Evolutionary conservation across 257 asterid genomes (phyloP), one percentile per base, ranked within the genome.

Genomic region (Penstemon eatonii): DNA sequence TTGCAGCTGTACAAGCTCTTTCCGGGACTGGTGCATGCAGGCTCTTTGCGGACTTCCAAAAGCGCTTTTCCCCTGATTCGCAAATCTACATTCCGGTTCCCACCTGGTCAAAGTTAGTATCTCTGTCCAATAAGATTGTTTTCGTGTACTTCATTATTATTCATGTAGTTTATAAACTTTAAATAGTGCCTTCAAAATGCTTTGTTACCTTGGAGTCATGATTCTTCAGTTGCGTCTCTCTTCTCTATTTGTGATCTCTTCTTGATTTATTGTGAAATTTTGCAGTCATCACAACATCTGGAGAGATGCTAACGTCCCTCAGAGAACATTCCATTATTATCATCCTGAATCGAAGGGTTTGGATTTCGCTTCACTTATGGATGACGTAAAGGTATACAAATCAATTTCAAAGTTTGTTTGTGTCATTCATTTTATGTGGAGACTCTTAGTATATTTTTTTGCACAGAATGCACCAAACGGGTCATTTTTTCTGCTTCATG

Each of bases 11-110:
- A 33, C 99, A 94, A 83, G 87, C 97, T 69, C 86, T 94, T 43
- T 94, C 99, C 5, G 97, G 99, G 56, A 91, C 99, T 38, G 97
- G 99, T 42, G 99, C 99, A 63, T 94, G 97, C 83, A 80, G 99
- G 73, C 84, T 91, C 67, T 94, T 94, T 78, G 99, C 97, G 0
- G 99, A 94, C 68, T 89, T 94, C 75, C 99, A 94, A 68, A 89
- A 86, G 79, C 96, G 97, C 42, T 91, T 94, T 81, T 79, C 85
- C 59, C 99, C 97, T 12, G 89, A 84, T 61, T 87, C 99, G 1
- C 95, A 87, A 74, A 81, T 84, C 77, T 94, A 81, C 70, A 91
- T 94, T 81, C 96, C 99, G 25, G 89, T 84, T 73, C 99, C 99
- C 56, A 94, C 97, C 69, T 94, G 99, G 97, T 63, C 97, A 70